Base-by-base conservation (phyloP, 2,329 filamentous ascomycete genomes). In the Leptographium wingfieldii region DNA sequence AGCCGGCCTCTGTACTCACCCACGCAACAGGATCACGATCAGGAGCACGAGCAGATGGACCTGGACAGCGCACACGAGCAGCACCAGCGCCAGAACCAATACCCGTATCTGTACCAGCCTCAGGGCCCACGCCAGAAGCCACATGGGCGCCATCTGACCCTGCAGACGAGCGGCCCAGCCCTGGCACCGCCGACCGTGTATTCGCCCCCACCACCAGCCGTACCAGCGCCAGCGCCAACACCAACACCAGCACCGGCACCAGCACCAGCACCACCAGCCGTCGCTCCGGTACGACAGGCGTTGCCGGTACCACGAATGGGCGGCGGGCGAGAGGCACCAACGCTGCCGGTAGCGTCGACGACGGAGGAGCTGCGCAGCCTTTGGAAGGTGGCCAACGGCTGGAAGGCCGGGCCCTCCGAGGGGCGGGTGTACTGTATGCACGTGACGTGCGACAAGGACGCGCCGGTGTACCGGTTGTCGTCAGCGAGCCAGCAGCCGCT, bases 351-450 rank as follows among this genome's bases (percentile, higher is more conserved):
- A 1, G 74, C 80, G 5, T 81, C 77, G 67, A 79, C 80, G 0
- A 83, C 78, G 1, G 81, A 85, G 53, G 79, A 87, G 63, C 77
- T 88, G 43, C 81, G 81, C 64, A 77, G 78, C 57, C 77, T 87
- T 10, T 89, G 86, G 86, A 82, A 86, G 66, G 83, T 84, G 0
- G 76, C 82, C 62, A 88, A 88, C 68, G 86, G 86, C 14, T 88
- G 83, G 83, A 78, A 81, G 66, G 85, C 84, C 2, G 79, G 83
- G 0, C 69, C 76, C 1, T 76, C 77, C 3, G 82, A 86, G 67
- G 82, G 81, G 5, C 74, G 80, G 27, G 76, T 78, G 29, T 86
- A 79, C 71, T 84, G 81, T 68, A 72, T 86, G 67, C 79, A 77
- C 64, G 71, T 86, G 69, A 73, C 75, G 1, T 76, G 78, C 61